Percentiles rank a stretch among this genome's conserved stretches.
Conservation (phyloP, 129 eudicot species). For the Artemisia tridentata region DNA sequence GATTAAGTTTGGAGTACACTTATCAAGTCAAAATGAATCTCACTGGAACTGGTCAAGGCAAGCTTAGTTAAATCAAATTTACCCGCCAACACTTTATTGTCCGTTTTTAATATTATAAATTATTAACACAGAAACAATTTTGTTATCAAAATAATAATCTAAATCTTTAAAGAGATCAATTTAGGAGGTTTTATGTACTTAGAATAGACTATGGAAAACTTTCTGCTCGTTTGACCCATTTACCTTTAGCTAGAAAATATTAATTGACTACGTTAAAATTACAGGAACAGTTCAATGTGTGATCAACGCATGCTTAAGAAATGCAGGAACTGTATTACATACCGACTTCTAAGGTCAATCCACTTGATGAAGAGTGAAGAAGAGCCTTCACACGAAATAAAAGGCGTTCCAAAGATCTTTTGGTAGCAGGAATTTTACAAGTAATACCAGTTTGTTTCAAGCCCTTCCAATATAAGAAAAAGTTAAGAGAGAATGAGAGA, state of each 20-base stretch:
- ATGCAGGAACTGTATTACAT: constrained; percentile 16
- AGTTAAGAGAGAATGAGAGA: not conserved
- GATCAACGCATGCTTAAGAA: constrained; percentile 2
- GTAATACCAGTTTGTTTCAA: constrained; percentile 71
- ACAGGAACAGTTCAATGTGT: not conserved
- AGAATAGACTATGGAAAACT: too few species aligned
- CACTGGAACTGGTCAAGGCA: too few species aligned
- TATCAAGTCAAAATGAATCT: too few species aligned
- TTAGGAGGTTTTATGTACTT: too few species aligned
- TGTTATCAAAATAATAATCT: too few species aligned
- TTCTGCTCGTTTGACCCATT: too few species aligned
- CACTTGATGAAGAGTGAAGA: constrained; percentile 62
- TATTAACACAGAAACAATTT: too few species aligned
- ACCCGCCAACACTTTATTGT: too few species aligned
- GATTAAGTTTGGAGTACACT: too few species aligned
- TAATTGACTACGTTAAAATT: not conserved
- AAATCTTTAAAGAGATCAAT: too few species aligned
- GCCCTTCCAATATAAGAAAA: constrained; percentile 39
- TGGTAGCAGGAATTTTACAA: constrained; percentile 74
- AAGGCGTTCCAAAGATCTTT: constrained; percentile 85
- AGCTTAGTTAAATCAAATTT: too few species aligned
- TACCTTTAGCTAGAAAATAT: not conserved
- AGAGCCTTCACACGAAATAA: constrained; percentile 76
- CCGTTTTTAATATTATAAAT: too few species aligned
- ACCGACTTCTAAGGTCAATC: constrained; percentile 70